Base-by-base conservation (phyloP, 2,329 filamentous ascomycete species). In the Gliomastix tumulicola region DNA sequence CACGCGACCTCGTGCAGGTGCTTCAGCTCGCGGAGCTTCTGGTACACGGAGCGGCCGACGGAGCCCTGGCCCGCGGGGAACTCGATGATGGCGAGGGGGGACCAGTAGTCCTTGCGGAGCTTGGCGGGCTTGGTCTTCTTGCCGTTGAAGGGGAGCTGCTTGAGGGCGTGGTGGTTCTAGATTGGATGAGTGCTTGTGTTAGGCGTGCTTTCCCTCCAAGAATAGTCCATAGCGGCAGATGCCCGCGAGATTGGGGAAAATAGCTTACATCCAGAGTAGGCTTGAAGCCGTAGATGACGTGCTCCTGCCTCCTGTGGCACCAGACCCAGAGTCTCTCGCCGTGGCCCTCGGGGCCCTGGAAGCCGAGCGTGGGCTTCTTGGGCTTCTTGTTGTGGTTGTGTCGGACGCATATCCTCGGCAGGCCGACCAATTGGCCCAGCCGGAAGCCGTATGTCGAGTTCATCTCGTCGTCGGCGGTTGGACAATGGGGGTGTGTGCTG, bases 31-130 rank as follows among this genome's bases (percentile, higher is more conserved):
- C 77, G 76, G 47, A 84, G 66, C 52, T 74, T 77, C 48, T 78
- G 74, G 57, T 66, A 82, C 31, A 76, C 73, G 35, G 67, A 73
- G 21, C 71, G 72, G 18, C 80, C 79, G 12, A 79, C 62, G 19
- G 60, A 52, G 40, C 70, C 71, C 27, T 64, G 58, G 30, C 70
- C 72, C 31, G 57, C 41, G 30, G 69, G 68, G 52, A 84, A 78
- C 49, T 70, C 61, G 42, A 84, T 73, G 43, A 70, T 59, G 35
- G 76, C 77, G 49, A 83, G 60, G 7, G 75, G 74, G 22, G 63
- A 61, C 79, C 81, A 84, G 59, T 78, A 75, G 61, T 84, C 80
- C 56, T 78, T 81, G 40, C 80, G 76, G 27, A 84, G 62, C 49
- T 74, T 76, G 37, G 70, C 55, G 3, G 78, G 78, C 45, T 75